Evolutionary conservation across 495 filamentous ascomycete genomes (phyloP).

Genomic region (Aspergillus asperescens): DNA sequence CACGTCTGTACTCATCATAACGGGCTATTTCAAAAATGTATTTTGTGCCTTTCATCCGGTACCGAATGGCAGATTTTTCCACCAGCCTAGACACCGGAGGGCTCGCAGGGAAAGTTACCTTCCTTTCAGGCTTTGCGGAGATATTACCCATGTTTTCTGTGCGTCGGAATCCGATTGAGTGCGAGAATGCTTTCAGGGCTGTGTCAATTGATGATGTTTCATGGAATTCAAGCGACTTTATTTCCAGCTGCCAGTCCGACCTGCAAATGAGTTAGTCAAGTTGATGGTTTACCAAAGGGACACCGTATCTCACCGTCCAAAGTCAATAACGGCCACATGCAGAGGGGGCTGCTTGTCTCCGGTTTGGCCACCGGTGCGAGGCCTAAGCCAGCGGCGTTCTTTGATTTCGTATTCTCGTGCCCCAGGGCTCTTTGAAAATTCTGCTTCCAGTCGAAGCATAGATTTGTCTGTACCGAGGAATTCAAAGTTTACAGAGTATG

Average conservation of each 20-base stretch:
- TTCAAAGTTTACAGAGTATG: constrained; percentile 40
- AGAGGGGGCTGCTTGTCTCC: constrained; percentile 22
- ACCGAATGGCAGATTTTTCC: constrained; percentile 48
- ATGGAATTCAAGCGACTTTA: constrained; percentile 32
- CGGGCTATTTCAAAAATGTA: constrained; percentile 54
- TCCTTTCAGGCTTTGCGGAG: constrained; percentile 21
- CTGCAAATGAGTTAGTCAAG: constrained; percentile 18
- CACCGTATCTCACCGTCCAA: constrained; percentile 26
- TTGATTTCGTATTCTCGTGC: constrained; percentile 29
- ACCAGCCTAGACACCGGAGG: constrained; percentile 32
- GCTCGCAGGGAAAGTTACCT: constrained; percentile 20
- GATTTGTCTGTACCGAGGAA: constrained; percentile 28
- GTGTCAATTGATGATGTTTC: constrained; percentile 22
- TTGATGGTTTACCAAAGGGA: not conserved
- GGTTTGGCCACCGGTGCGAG: constrained; percentile 15
- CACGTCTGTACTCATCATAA: constrained; percentile 46
- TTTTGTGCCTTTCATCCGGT: constrained; percentile 40
- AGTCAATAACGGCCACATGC: constrained; percentile 34
- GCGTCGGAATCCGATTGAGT: constrained; percentile 21
- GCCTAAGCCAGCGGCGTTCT: constrained; percentile 33
- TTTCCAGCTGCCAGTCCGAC: constrained; percentile 37
- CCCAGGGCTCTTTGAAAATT: constrained; percentile 24
- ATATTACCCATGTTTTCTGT: constrained; percentile 17
- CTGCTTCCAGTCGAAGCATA: constrained; percentile 35
- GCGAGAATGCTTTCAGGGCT: constrained; percentile 24